Conservation (phyloP, 306 rosid genomes). For the Arachis hypogaea region DNA sequence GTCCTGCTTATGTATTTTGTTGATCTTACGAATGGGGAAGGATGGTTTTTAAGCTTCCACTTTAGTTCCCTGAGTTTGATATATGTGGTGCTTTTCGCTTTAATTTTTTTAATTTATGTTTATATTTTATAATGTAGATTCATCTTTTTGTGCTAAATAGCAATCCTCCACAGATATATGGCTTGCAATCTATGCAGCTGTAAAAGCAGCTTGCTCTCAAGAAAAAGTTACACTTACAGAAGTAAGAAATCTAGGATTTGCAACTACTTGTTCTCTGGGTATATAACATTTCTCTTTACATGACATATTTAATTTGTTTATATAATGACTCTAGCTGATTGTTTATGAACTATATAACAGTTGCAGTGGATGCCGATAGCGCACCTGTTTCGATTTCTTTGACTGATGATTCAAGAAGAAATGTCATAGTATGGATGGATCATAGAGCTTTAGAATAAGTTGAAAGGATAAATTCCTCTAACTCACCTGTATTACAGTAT, state of each 20-base stretch:
- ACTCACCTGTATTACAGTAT: slow-evolving; percentile 84
- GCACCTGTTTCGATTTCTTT: slow-evolving; percentile 89
- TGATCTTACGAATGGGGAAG: too few species aligned
- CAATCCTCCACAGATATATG: slow-evolving; percentile 99
- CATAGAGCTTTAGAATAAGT: slow-evolving; percentile 95
- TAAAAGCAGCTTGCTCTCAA: slow-evolving; percentile 74
- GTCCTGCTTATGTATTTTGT: too few species aligned
- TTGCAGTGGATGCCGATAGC: slow-evolving; percentile 88
- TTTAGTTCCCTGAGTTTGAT: too few species aligned
- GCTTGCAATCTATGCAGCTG: slow-evolving; percentile 93
- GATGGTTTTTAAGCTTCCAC: too few species aligned
- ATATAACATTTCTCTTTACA: slow-evolving; percentile 25
- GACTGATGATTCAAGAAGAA: slow-evolving; percentile 96
- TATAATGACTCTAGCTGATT: slow-evolving; percentile 23
- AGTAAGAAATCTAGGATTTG: slow-evolving; percentile 84
- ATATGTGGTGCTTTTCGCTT: too few species aligned
- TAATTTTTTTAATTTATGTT: neutral
- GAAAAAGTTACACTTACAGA: slow-evolving; percentile 69
- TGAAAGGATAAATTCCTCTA: slow-evolving; percentile 75
- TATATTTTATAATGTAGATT: slow-evolving; percentile 33
- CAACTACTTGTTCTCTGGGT: slow-evolving; percentile 99
- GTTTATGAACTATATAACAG: slow-evolving; percentile 54
- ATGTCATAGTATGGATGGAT: slow-evolving; percentile 97
- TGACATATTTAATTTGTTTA: slow-evolving; percentile 11
- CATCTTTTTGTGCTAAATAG: slow-evolving; percentile 55